Base-by-base conservation (phyloP, 2,329 filamentous ascomycete species). In the Boeremia lycopersici region DNA sequence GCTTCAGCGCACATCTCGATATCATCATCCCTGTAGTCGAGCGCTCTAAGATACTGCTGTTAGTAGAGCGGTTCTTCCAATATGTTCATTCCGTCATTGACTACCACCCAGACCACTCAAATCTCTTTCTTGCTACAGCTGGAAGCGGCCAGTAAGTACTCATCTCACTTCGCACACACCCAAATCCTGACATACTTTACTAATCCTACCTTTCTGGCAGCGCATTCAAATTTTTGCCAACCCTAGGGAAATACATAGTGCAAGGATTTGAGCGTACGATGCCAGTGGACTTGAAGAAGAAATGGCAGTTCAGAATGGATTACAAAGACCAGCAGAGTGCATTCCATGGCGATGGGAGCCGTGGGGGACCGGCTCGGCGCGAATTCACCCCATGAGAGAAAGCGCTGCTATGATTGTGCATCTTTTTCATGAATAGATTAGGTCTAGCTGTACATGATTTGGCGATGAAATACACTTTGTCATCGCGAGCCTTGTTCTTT, bases 91-190 rank as follows among this genome's bases (percentile, higher is more conserved):
- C 89, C 77, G 79, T 91, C 49, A 80, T 90, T 56, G 84, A 87
- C 66, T 86, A 87, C 72, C 88, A 91, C 65, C 88, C 89, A 0
- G 74, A 79, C 13, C 84, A 84, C 73, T 70, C 79, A 52, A 80
- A 81, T 12, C 73, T 88, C 4, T 88, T 88, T 64, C 64, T 88
- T 23, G 84, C 84, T 0, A 86, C 84, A 0, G 86, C 84, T 3
- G 86, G 85, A 48, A 87, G 84, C 59, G 85, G 86, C 3, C 86
- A 88, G 65, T 68, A 44, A 61, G 63, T 60, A 2, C 9, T 2
- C n/a, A 12, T 5, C 13, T 9, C 3, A 13, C n/a, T 6, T 25
- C 6, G 36, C 17, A 25, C 10, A 13, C 17, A 11, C 7, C 26
- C 7, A 39, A 23, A 1, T 12, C 17, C 6, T 17, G 25, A 25